phyloP scores from a whole-genome alignment of 2,329 filamentous ascomycete genomes.

The Epichloe elymi region DNA sequence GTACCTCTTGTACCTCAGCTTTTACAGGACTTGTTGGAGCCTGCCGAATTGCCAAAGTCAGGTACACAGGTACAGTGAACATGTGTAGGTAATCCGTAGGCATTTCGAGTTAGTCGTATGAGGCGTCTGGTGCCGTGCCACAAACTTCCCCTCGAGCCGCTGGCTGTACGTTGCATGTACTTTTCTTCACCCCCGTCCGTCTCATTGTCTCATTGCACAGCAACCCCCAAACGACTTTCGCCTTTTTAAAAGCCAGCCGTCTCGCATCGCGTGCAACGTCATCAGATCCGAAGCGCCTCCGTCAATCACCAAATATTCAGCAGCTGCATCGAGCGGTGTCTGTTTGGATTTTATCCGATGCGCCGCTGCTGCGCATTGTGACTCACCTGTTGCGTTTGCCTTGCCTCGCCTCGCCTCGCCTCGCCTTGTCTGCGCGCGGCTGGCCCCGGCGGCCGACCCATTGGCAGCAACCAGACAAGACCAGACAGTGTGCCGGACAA shows the following conservation, averaged over 20 bases:
- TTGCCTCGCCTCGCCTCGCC: no score
- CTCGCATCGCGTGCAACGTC: not conserved
- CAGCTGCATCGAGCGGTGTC: not conserved
- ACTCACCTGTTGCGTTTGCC: not conserved
- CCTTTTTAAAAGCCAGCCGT: not conserved
- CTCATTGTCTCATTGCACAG: not conserved
- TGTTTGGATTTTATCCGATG: not conserved
- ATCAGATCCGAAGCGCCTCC: not conserved
- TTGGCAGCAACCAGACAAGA: not conserved
- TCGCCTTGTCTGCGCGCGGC: not conserved
- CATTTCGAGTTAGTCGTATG: no score
- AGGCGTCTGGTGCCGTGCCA: no score
- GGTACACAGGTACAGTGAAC: not conserved
- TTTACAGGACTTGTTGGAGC: not conserved
- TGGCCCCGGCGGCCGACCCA: not conserved
- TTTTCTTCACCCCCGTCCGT: not conserved
- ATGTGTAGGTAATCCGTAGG: no score
- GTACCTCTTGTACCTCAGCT: not conserved
- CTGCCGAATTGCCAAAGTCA: not conserved
- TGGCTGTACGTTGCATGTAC: not conserved
- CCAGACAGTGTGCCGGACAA: no score
- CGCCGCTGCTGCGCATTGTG: not conserved
- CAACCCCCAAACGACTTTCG: not conserved
- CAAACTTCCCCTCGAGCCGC: not conserved
- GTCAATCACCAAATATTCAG: not conserved